Percentiles rank a stretch among this genome's conserved stretches.
Evolutionary conservation across 1,284 basidiomycete genomes (phyloP).

Genomic region (Pyrrhoderma noxium): DNA sequence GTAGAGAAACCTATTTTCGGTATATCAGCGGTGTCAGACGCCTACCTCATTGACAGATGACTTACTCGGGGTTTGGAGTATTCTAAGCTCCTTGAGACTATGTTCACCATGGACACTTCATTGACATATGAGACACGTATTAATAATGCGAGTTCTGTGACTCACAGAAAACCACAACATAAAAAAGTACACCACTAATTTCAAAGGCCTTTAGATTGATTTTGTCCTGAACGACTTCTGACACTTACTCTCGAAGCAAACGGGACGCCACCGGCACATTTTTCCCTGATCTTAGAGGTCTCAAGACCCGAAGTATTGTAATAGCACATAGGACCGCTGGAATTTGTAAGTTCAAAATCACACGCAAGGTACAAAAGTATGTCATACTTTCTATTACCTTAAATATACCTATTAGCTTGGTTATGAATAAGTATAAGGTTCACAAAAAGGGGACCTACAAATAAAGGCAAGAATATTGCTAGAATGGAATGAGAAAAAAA

Average conservation of each 20-base stretch:
- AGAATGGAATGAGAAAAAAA: background rate
- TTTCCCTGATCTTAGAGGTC: constrained; percentile 1
- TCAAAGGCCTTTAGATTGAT: background rate
- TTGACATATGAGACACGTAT: no score
- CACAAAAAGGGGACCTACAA: constrained; percentile 11
- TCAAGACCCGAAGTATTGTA: constrained; percentile 9
- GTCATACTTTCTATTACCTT: background rate
- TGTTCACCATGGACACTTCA: constrained; percentile 15
- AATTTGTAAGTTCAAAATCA: background rate
- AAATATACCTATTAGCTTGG: background rate
- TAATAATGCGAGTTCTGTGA: constrained; percentile 7
- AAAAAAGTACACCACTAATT: constrained; percentile 24
- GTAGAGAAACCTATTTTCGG: constrained; percentile 19
- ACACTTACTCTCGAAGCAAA: constrained; percentile 24
- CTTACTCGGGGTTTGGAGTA: constrained; percentile 4
- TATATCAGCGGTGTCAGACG: background rate
- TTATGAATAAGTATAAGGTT: background rate
- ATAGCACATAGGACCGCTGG: constrained; percentile 14
- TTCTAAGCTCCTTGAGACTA: constrained; percentile 3
- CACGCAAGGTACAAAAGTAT: no score
- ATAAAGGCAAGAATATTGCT: constrained; percentile 17
- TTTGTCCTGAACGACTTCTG: background rate
- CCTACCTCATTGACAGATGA: background rate
- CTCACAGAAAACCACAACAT: constrained; percentile 23
- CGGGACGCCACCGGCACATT: constrained; percentile 19